Percentiles rank a stretch among this genome's conserved stretches.
Conservation (phyloP, 495 filamentous ascomycete genomes). For the Aspergillus ellipticus region DNA sequence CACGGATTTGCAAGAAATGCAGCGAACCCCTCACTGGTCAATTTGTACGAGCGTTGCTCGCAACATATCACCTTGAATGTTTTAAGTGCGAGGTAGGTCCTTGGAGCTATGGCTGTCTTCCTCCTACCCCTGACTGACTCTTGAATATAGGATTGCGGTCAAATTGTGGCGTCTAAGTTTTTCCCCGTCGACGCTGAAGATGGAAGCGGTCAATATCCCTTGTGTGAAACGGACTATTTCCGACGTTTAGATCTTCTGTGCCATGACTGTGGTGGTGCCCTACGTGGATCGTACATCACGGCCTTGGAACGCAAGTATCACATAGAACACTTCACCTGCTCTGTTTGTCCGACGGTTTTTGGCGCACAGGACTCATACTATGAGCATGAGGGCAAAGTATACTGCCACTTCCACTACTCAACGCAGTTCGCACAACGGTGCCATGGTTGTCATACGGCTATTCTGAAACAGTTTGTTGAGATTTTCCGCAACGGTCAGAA, state of each 20-base stretch:
- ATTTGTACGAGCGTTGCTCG: conserved; percentile 88
- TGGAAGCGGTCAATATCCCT: conserved; percentile 80
- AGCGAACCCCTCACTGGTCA: conserved; percentile 82
- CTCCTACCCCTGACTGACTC: conserved; percentile 1
- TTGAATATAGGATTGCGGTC: conserved; percentile 79
- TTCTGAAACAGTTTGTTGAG: conserved; percentile 98
- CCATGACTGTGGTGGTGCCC: conserved; percentile 83
- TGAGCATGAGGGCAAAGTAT: conserved; percentile 93
- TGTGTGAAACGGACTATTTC: conserved; percentile 98
- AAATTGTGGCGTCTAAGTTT: conserved; percentile 97
- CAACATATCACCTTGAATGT: conserved; percentile 95
- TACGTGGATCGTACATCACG: conserved; percentile 97
- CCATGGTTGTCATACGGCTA: conserved; percentile 95
- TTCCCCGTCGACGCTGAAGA: conserved; percentile 92
- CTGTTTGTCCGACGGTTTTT: conserved; percentile 93
- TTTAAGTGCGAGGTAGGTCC: conserved; percentile 89
- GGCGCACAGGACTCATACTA: conserved; percentile 98
- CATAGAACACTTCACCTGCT: conserved; percentile 99
- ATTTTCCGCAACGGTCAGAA: conserved; percentile 97
- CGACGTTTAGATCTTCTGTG: conserved; percentile 87
- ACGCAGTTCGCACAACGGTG: conserved; percentile 95
- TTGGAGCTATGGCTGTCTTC: background rate
- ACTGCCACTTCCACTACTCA: conserved; percentile 98
- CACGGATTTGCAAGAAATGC: conserved; percentile 82
- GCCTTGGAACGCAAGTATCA: conserved; percentile 97